Percentiles rank a stretch among this genome's conserved stretches.
Evolutionary conservation across 345 rosid genomes (phyloP).

Genomic region (Aethionema arabicum): DNA sequence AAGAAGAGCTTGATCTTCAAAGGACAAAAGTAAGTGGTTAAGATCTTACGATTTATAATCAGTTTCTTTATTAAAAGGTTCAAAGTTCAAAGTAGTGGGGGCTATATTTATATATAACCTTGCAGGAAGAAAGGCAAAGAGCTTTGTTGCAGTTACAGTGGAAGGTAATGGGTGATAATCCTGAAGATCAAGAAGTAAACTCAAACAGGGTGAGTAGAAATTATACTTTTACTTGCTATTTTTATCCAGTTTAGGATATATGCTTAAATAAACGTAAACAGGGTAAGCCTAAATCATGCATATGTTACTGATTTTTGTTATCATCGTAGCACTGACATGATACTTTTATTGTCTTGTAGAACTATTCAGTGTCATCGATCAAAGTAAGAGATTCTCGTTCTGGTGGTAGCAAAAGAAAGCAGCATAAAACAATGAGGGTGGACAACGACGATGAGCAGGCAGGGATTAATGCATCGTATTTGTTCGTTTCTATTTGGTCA

Average conservation of each 20-base stretch:
- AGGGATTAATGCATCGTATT: constrained; percentile 16
- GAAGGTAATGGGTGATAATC: constrained; percentile 85
- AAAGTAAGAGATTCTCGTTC: constrained; percentile 53
- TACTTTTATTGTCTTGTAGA: constrained; percentile 41
- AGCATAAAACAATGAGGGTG: constrained; percentile 29
- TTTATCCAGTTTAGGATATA: constrained; percentile 4
- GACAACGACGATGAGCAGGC: constrained; percentile 54
- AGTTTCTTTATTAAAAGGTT: constrained; percentile 5
- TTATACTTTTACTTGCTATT: neutral
- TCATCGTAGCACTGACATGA: neutral
- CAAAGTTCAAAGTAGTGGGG: neutral
- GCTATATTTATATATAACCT: neutral
- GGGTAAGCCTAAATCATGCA: too few species aligned
- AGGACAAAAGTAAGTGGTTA: constrained; percentile 55
- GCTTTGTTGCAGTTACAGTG: constrained; percentile 87
- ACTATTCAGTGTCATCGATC: constrained; percentile 57
- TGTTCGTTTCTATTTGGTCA: constrained; percentile 7
- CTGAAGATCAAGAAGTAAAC: constrained; percentile 76
- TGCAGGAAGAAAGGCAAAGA: constrained; percentile 83
- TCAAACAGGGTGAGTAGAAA: constrained; percentile 53
- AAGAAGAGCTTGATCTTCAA: constrained; percentile 70
- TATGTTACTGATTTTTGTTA: neutral
- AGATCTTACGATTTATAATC: neutral
- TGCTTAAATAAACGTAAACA: neutral
- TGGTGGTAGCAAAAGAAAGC: constrained; percentile 45